Evolutionary conservation across 768 basidiomycete species (phyloP).

Genomic region (Tricholoma flavovirens): DNA sequence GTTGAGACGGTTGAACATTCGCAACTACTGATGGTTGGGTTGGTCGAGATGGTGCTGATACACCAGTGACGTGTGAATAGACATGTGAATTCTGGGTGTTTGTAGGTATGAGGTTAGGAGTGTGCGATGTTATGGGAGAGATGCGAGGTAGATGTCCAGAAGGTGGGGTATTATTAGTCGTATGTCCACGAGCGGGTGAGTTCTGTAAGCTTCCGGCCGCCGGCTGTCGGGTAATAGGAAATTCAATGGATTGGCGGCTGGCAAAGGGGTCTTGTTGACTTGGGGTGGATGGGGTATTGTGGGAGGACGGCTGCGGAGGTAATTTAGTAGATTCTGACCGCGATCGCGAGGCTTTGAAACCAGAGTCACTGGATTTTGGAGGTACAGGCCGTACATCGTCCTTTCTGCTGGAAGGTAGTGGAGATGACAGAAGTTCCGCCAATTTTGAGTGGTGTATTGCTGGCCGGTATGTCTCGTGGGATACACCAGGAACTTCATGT

Average conservation of each 20-base stretch:
- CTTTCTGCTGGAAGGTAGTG: constrained; percentile 1
- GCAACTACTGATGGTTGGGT: background rate
- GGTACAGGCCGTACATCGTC: background rate
- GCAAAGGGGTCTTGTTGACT: background rate
- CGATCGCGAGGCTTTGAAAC: background rate
- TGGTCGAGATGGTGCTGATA: background rate
- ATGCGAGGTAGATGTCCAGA: background rate
- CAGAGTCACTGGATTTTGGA: background rate
- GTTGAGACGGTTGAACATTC: background rate
- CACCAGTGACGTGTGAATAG: background rate
- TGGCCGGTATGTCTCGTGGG: constrained; percentile 7
- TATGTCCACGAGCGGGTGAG: background rate
- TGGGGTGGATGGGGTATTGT: background rate
- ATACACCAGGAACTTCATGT: background rate
- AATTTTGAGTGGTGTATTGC: constrained; percentile 28
- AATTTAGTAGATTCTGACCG: background rate
- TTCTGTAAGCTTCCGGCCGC: background rate
- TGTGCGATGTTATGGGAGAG: background rate
- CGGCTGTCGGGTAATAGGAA: background rate
- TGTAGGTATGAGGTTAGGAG: background rate
- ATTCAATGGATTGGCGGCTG: background rate
- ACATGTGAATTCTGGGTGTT: background rate
- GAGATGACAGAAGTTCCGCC: constrained; percentile 30
- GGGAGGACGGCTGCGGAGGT: background rate
- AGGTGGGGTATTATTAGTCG: background rate